A percentile compares a stretch with the other conserved stretches of the same genome.
Conservation (phyloP, 768 basidiomycete species). For the Rhodotorula taiwanensis region DNA sequence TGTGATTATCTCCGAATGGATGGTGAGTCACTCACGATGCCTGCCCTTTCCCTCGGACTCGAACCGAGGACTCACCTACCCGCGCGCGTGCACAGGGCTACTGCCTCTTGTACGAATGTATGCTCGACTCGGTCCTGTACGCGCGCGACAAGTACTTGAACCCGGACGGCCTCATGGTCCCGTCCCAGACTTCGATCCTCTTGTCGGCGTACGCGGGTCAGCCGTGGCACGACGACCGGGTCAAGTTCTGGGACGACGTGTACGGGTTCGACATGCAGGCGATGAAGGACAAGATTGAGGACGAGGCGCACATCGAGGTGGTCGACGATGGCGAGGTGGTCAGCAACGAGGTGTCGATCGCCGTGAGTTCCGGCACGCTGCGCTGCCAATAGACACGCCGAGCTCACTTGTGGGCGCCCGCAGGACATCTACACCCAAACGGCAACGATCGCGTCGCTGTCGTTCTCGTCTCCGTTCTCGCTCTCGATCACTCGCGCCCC, state of each 20-base stretch:
- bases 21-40: slow-evolving; percentile 51
- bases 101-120: slow-evolving; percentile 68
- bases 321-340: slow-evolving; percentile 60
- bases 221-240: slow-evolving; percentile 69
- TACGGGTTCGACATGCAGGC: slow-evolving; percentile 85
- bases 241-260: slow-evolving; percentile 82
- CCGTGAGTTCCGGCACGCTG: slow-evolving; percentile 49
- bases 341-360: slow-evolving; percentile 59
- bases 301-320: slow-evolving; percentile 78
- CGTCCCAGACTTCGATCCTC: slow-evolving; percentile 79
- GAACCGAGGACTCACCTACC: neutral
- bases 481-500: slow-evolving; percentile 48
- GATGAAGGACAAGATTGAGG: slow-evolving; percentile 68
- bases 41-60: neutral
- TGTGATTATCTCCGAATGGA: slow-evolving; percentile 96
- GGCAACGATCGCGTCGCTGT: slow-evolving; percentile 62
- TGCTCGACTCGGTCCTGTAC: slow-evolving; percentile 88
- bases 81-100: slow-evolving; percentile 42
- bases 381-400: neutral
- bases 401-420: slow-evolving; percentile 3
- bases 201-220: slow-evolving; percentile 71
- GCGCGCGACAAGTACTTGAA: slow-evolving; percentile 71
- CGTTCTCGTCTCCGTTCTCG: slow-evolving; percentile 70
- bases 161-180: slow-evolving; percentile 74
- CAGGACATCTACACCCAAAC: slow-evolving; percentile 70